Base-by-base conservation (phyloP, 495 filamentous ascomycete species). In the Hyaloscypha finlandica region DNA sequence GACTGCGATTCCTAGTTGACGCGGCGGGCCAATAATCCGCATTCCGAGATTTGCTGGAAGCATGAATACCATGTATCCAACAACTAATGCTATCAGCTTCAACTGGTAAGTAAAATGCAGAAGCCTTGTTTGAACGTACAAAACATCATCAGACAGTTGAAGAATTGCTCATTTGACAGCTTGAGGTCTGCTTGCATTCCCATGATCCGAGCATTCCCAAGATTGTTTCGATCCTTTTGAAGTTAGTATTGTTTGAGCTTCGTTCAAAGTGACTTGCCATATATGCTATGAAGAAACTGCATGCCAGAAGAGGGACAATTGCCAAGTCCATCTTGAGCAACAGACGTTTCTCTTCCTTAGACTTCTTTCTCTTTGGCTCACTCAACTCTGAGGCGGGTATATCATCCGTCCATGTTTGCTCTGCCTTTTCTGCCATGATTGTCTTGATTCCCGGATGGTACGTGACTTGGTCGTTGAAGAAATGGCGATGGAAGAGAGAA, bases 141-240 rank as follows among this genome's bases (percentile, higher is more conserved):
- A 16, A 59, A 65, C 37, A 67, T 54, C 37, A 30, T 37, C 14
- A 57, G 32, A 31, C 58, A 55, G 20, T 72, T 70, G 56, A 71
- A 76, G 25, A 61, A 45, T 32, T 67, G 68, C 20, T 63, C 66
- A 45, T 73, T 52, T 14, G 71, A 64, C 25, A 77, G 52, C n/a
- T 74, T 16, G 20, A 79, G 61, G 12, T 78, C 77, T 20, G 59
- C 59, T 9, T 70, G 68, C 70, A 81, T 71, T 25, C 79, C 79
- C 8, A 75, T 74, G 56, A 81, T 72, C 42, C 67, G 71, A 8
- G 79, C 79, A 63, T 80, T 81, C 9, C 78, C 79, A 29, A 81
- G 75, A 66, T 81, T 80, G 33, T 72, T 71, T 3, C 79, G 77
- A 61, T 80, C 78, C 22, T 76, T 37, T 6, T 37, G 6, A 37